Percentiles rank a stretch among this genome's conserved stretches.
Evolutionary conservation across 139 green algal genomes (phyloP).

Genomic region (Ulvella scutata): DNA sequence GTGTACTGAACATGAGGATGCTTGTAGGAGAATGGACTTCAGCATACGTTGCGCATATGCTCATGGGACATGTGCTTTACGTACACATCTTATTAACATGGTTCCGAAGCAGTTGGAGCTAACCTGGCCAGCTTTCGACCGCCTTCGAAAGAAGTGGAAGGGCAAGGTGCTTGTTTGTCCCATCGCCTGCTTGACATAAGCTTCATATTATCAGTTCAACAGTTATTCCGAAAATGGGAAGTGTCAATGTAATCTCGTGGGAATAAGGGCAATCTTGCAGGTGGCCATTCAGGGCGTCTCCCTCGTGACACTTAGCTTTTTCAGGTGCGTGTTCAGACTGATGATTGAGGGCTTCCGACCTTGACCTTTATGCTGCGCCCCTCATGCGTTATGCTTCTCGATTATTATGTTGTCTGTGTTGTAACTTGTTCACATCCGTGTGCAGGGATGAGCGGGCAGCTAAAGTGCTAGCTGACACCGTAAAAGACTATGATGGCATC

Average conservation of each 20-base stretch:
- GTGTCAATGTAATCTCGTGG: too few species aligned
- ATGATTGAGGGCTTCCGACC: neutral
- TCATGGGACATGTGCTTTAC: conserved; percentile 48
- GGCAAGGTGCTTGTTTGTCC: conserved; percentile 17
- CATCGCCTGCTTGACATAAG: neutral
- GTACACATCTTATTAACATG: conserved; percentile 62
- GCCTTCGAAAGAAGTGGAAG: conserved; percentile 27
- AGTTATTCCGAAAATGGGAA: neutral
- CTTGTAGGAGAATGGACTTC: conserved; percentile 55
- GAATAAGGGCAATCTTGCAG: too few species aligned
- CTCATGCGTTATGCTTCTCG: neutral
- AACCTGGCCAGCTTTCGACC: conserved; percentile 40
- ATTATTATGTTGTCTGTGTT: neutral
- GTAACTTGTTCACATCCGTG: neutral
- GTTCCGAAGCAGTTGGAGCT: conserved; percentile 30
- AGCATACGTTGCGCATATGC: conserved; percentile 45
- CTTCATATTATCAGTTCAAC: neutral
- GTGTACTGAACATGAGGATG: neutral
- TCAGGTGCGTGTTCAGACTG: conserved; percentile 8
- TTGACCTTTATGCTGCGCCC: neutral
- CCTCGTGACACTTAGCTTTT: conserved; percentile 44
- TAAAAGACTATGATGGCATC: conserved; percentile 30
- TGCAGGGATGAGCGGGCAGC: conserved; percentile 23
- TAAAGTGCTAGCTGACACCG: conserved; percentile 28
- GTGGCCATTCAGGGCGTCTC: conserved; percentile 51